Base-by-base conservation (phyloP, 768 basidiomycete species). In the Pleurotus tuber-regium region DNA sequence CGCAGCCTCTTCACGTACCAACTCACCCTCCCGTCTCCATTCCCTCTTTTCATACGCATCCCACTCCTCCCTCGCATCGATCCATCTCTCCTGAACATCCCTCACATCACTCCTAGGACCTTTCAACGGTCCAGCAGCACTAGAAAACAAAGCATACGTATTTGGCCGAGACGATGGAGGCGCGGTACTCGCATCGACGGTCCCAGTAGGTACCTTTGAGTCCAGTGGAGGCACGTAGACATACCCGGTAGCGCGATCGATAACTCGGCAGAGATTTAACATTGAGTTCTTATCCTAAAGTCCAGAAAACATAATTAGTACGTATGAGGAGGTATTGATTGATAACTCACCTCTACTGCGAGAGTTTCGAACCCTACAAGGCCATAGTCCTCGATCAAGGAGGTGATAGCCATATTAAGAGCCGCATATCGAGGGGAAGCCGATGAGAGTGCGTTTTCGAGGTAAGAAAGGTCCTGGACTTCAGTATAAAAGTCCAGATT, bases 401-500 rank as follows among this genome's bases (percentile, higher is more conserved):
- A 93, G 53, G 92, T 88, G 63, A 98, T 85, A 0, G 89, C 87
- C 78, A 88, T 83, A 65, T 98, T 98, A 39, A 99, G 70, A 6
- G 84, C 83, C 0, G 79, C 71, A 60, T 83, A 97, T 31, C 84
- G 83, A 1, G 86, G 83, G 1, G 78, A 69, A 0, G 87, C 79
- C 1, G 82, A 63, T 0, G 82, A 74, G 12, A 98, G 80, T 0
- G 82, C 71, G 55, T 86, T 86, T 57, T 91, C 83, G 18, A 99
- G 81, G 65, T 98, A 87, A 1, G 87, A 86, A 0, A 99, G 76
- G 63, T 99, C 96, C 67, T 97, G 94, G 0, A 97, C 97, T 69
- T 99, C 94, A 35, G 97, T 98, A 67, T 98, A 98, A 66, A 90
- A 99, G 57, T 93, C 91, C 24, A 99, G 85, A 62, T 96, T 97